Conservation (phyloP, 805 yeast genomes). For the Ogataea neopini region DNA sequence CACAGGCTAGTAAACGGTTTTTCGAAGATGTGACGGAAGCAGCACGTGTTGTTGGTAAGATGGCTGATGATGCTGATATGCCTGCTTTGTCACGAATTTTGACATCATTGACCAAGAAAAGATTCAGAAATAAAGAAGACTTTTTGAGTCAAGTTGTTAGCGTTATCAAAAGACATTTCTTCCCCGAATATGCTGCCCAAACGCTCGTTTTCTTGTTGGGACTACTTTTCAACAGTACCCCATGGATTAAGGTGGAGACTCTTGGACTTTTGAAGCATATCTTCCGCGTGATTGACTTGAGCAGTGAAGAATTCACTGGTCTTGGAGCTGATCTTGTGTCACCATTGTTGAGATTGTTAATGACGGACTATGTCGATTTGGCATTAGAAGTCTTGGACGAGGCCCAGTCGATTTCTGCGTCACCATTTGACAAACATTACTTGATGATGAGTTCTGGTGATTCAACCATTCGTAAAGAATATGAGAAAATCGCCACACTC, state of each 20-base stretch:
- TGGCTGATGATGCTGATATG: conserved; percentile 60
- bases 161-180: conserved; percentile 65
- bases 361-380: conserved; percentile 84
- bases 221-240: conserved; percentile 68
- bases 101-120: conserved; percentile 69
- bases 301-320: conserved; percentile 76
- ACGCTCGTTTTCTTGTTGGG: conserved; percentile 77
- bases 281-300: conserved; percentile 76
- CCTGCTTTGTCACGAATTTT: conserved; percentile 66
- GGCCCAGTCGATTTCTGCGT: conserved; percentile 81
- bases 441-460: conserved; percentile 90
- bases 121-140: conserved; percentile 89
- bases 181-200: conserved; percentile 74
- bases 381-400: conserved; percentile 91
- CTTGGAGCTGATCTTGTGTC: conserved; percentile 95
- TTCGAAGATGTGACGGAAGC: conserved; percentile 51
- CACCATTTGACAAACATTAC: conserved; percentile 87
- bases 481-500: conserved; percentile 81
- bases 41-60: conserved; percentile 55
- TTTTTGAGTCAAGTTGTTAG: conserved; percentile 79
- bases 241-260: conserved; percentile 81
- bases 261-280: conserved; percentile 72
- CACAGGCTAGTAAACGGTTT: conserved; percentile 60
- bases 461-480: conserved; percentile 71
- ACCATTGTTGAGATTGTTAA: conserved; percentile 74